Conservation (phyloP, 306 rosid species). For the Inga leiocalycina region DNA sequence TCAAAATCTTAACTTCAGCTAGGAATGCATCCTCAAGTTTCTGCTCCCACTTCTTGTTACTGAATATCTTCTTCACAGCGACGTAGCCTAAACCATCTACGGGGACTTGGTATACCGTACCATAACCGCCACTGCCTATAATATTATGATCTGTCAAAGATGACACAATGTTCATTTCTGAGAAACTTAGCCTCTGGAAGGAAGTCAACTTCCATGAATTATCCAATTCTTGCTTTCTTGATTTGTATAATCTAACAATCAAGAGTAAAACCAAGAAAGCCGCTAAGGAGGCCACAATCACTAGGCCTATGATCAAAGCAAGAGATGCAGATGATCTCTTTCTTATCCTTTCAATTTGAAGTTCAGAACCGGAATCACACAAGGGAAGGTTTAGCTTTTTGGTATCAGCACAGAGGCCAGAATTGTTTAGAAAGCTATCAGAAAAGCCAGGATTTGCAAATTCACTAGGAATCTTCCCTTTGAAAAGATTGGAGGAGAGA, state of each 20-base stretch:
- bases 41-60: constrained; percentile 48
- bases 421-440: constrained; percentile 68
- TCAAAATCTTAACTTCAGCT: constrained; percentile 71
- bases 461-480: constrained; percentile 55
- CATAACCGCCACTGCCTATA: constrained; percentile 83
- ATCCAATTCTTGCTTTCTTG: constrained; percentile 39
- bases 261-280: constrained; percentile 31
- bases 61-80: constrained; percentile 72
- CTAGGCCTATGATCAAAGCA: constrained; percentile 48
- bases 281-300: constrained; percentile 24
- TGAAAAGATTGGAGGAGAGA: constrained; percentile 53
- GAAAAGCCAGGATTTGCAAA: constrained; percentile 43
- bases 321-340: constrained; percentile 48
- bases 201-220: constrained; percentile 61
- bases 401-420: constrained; percentile 58
- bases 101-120: constrained; percentile 64
- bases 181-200: constrained; percentile 75
- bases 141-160: constrained; percentile 48
- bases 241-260: constrained; percentile 33
- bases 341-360: constrained; percentile 27
- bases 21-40: constrained; percentile 69
- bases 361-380: constrained; percentile 31
- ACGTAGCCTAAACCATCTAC: constrained; percentile 51
- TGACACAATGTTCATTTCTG: constrained; percentile 50
- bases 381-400: constrained; percentile 31